Conservation (phyloP, 495 filamentous ascomycete species). For the Talaromyces borbonicus region DNA sequence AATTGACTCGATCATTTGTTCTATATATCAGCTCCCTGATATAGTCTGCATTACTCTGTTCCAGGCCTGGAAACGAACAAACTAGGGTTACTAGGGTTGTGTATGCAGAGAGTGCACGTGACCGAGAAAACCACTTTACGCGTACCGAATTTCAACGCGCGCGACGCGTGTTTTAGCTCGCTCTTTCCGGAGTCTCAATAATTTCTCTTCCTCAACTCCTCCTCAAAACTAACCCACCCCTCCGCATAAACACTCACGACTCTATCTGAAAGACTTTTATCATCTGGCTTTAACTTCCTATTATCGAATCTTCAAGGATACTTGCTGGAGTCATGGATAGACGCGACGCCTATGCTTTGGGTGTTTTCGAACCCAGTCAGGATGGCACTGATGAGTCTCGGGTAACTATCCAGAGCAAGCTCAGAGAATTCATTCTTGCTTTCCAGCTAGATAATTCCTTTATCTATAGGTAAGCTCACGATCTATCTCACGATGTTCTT, state of each 20-base stretch:
- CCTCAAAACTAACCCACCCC: background rate
- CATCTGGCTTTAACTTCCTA: too few relatives aligned
- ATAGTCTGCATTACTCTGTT: too few relatives aligned
- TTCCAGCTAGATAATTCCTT: conserved; percentile 95
- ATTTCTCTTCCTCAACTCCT: background rate
- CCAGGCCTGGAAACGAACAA: too few relatives aligned
- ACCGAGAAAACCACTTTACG: conserved; percentile 7
- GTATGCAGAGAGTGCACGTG: too few relatives aligned
- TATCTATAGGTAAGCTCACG: conserved; percentile 68
- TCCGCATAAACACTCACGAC: background rate
- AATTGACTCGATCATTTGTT: too few relatives aligned
- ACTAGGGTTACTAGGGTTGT: conserved; percentile 1
- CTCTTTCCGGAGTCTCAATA: background rate
- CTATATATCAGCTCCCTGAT: too few relatives aligned
- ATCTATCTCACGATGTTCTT: background rate
- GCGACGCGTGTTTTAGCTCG: background rate
- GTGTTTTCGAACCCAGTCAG: conserved; percentile 62
- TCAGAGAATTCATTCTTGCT: conserved; percentile 78
- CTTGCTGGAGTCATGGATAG: conserved; percentile 66
- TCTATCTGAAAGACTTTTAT: too few relatives aligned
- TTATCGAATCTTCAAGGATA: conserved; percentile 4
- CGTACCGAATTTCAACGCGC: background rate
- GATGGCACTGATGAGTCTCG: conserved; percentile 51
- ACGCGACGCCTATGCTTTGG: conserved; percentile 73
- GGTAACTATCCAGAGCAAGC: conserved; percentile 41